A percentile compares a stretch with the other conserved stretches of the same genome.
Conservation (phyloP, 2,329 filamentous ascomycete species). For the Hyphodiscus sp. region DNA sequence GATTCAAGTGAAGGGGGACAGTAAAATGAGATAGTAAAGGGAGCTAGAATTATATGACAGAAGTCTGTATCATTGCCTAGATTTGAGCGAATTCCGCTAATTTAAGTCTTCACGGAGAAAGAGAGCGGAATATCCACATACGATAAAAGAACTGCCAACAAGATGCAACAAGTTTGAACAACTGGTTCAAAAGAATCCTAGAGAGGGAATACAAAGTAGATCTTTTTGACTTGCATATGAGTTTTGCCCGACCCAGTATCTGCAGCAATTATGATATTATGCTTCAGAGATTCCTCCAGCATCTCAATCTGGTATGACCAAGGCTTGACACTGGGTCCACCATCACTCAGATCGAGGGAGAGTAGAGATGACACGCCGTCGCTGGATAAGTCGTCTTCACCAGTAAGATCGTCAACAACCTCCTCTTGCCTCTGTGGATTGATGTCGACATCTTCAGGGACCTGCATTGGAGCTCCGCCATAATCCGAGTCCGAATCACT, state of each 20-base stretch:
- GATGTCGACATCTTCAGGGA: background rate
- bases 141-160: too few relatives aligned
- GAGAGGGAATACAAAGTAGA: background rate
- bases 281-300: conserved; percentile 60
- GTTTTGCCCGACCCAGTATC: conserved; percentile 77
- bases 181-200: background rate
- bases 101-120: too few relatives aligned
- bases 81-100: too few relatives aligned
- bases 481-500: background rate
- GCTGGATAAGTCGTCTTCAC: background rate
- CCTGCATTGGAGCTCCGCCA: background rate
- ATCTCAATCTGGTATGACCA: conserved; percentile 65
- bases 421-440: background rate
- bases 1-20: too few relatives aligned
- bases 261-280: conserved; percentile 68
- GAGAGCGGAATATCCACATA: too few relatives aligned
- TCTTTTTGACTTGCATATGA: conserved; percentile 51
- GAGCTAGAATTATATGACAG: too few relatives aligned
- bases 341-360: background rate
- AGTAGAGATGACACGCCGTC: background rate
- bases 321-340: conserved; percentile 13
- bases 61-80: too few relatives aligned
- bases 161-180: too few relatives aligned
- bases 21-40: too few relatives aligned
- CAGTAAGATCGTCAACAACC: background rate